These are phyloP conservation scores for Vigna unguiculata DNA, from an alignment of 306 rosid species.

Conservation along the genomic window DNA sequence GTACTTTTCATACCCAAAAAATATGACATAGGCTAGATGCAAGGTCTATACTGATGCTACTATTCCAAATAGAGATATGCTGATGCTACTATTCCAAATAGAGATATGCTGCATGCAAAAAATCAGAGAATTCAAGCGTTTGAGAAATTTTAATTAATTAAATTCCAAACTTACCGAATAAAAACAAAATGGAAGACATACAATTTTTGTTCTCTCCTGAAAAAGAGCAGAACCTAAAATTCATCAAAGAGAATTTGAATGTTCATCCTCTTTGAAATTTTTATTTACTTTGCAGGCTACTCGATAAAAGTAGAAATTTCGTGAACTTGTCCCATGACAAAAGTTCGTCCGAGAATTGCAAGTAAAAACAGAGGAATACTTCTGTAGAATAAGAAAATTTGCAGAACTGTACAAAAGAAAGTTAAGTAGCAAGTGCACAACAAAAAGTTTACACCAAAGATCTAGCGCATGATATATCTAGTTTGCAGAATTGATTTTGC, in stretches of 20 bases:
- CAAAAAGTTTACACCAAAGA: neutral
- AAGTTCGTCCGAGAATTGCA: neutral
- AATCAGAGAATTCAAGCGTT: neutral
- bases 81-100: too few species aligned
- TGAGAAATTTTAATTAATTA: neutral
- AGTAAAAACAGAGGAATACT: neutral
- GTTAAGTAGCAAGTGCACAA: neutral
- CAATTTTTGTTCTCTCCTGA: neutral
- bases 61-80: neutral
- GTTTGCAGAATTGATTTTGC: conserved; percentile 7
- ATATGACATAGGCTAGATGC: neutral
- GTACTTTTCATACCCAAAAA: neutral
- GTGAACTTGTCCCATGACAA: neutral
- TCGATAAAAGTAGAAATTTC: neutral
- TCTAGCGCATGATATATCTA: neutral
- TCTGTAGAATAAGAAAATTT: neutral
- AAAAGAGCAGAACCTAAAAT: neutral
- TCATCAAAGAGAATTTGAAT: neutral
- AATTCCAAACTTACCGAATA: neutral
- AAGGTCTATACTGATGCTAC: neutral
- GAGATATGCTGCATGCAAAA: neutral
- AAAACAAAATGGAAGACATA: neutral
- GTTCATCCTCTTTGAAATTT: neutral
- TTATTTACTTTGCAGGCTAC: neutral
- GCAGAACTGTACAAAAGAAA: neutral